Evolutionary conservation across 768 basidiomycete genomes (phyloP).

Genomic region (Pleurotus tuber-regium): DNA sequence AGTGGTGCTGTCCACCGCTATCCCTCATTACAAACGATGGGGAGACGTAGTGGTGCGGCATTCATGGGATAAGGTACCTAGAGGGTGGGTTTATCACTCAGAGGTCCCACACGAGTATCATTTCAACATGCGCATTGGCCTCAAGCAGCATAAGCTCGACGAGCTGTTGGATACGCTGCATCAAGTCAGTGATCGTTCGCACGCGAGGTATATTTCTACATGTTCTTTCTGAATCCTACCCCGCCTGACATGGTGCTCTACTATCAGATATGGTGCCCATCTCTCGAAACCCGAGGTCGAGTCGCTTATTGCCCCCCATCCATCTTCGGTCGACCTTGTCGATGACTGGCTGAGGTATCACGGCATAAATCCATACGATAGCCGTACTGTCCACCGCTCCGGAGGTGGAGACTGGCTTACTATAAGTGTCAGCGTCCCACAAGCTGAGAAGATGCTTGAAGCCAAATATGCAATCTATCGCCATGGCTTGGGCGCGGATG

Average conservation of each 20-base stretch:
- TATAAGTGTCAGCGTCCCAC: conserved; percentile 49
- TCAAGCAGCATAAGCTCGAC: conserved; percentile 50
- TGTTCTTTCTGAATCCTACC: background rate
- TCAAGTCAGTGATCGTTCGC: conserved; percentile 54
- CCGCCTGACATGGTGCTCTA: background rate
- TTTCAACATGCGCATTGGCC: conserved; percentile 55
- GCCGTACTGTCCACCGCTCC: conserved; percentile 42
- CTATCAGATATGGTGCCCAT: conserved; percentile 42
- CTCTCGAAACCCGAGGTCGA: conserved; percentile 68
- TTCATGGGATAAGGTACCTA: conserved; percentile 28
- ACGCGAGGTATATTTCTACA: conserved; percentile 34
- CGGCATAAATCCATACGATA: conserved; percentile 46
- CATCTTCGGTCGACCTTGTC: conserved; percentile 50
- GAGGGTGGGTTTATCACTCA: conserved; percentile 48
- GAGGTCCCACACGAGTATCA: conserved; percentile 41
- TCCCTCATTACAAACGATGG: conserved; percentile 6
- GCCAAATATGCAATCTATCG: conserved; percentile 33
- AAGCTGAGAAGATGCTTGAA: conserved; percentile 66
- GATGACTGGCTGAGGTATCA: conserved; percentile 58
- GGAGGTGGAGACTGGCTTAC: conserved; percentile 68
- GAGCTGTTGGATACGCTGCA: conserved; percentile 48
- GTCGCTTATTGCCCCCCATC: conserved; percentile 56
- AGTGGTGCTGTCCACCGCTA: background rate
- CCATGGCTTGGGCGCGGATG: conserved; percentile 26
- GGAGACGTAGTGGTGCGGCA: conserved; percentile 12